Conservation (phyloP, 108 stramenopile genomes). For the Asterionellopsis glacialis region DNA sequence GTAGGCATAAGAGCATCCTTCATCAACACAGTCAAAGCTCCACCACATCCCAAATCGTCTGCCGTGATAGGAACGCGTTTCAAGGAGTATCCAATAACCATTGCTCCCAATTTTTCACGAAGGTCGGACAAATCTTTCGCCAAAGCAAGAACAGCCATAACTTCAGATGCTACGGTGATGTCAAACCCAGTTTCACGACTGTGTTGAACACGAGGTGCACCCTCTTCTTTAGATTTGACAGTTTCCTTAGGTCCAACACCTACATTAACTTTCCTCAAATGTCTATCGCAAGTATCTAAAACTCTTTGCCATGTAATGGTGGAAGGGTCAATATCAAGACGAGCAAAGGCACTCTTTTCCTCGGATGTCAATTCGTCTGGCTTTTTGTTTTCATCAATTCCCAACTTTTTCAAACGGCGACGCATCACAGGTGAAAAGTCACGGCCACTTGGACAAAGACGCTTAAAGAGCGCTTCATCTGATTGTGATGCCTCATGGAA, state of each 20-base stretch:
- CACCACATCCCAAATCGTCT: conserved; percentile 96
- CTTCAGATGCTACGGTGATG: conserved; percentile 97
- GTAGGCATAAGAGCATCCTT: conserved; percentile 95
- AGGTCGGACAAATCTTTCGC: conserved; percentile 86
- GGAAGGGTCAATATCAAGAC: conserved; percentile 91
- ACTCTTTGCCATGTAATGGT: conserved; percentile 98
- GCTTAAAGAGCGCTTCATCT: conserved; percentile 87
- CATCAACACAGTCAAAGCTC: conserved; percentile 96
- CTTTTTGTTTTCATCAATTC: conserved; percentile 70
- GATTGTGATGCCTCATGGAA: conserved; percentile 93
- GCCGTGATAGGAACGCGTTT: conserved; percentile 79
- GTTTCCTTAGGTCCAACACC: conserved; percentile 87
- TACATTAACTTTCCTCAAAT: conserved; percentile 78
- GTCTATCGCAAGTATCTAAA: conserved; percentile 96
- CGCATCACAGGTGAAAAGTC: conserved; percentile 78
- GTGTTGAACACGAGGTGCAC: conserved; percentile 56
- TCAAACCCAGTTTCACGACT: conserved; percentile 92
- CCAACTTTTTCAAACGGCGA: conserved; percentile 82
- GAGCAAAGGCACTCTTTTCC: conserved; percentile 74
- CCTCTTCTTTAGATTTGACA: conserved; percentile 58
- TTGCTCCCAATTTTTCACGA: conserved; percentile 87
- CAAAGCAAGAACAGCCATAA: conserved; percentile 97
- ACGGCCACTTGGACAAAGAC: conserved; percentile 66
- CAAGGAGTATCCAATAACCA: conserved; percentile 91
- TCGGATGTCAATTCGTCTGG: conserved; percentile 85